These are phyloP conservation scores for Salix purpurea DNA, from an alignment of 345 rosid genomes.

Conservation along the genomic window DNA sequence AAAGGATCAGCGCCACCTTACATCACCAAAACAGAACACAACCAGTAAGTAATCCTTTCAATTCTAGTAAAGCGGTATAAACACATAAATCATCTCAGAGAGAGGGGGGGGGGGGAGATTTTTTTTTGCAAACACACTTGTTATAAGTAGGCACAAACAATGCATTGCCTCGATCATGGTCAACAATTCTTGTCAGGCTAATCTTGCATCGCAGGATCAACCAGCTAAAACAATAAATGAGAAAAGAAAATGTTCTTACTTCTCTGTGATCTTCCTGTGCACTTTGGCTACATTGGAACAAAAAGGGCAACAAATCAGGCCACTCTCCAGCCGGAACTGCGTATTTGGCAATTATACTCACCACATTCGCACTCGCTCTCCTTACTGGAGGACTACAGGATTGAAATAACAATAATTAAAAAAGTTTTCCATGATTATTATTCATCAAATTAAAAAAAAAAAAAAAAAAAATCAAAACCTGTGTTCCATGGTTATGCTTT, in stretches of 20 bases:
- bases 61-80: background rate
- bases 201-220: background rate
- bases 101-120: background rate
- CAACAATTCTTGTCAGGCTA: background rate
- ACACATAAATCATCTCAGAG: background rate
- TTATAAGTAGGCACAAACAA: background rate
- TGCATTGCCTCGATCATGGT: background rate
- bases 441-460: background rate
- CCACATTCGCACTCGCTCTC: constrained; percentile 98
- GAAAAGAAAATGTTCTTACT: constrained; percentile 35
- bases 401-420: background rate
- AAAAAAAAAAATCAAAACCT: constrained; percentile 36
- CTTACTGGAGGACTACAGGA: constrained; percentile 74
- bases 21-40: constrained; percentile 23
- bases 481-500: constrained; percentile 90
- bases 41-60: constrained; percentile 3
- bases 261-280: constrained; percentile 95
- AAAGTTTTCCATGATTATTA: background rate
- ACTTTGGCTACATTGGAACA: constrained; percentile 96
- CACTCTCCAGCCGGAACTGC: constrained; percentile 97
- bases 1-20: constrained; percentile 93
- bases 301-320: constrained; percentile 82
- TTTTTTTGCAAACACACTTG: background rate
- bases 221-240: background rate
- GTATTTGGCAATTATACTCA: constrained; percentile 85